phyloP scores from a whole-genome alignment of 2,329 filamentous ascomycete genomes.

The Paecilomyces sp. region DNA sequence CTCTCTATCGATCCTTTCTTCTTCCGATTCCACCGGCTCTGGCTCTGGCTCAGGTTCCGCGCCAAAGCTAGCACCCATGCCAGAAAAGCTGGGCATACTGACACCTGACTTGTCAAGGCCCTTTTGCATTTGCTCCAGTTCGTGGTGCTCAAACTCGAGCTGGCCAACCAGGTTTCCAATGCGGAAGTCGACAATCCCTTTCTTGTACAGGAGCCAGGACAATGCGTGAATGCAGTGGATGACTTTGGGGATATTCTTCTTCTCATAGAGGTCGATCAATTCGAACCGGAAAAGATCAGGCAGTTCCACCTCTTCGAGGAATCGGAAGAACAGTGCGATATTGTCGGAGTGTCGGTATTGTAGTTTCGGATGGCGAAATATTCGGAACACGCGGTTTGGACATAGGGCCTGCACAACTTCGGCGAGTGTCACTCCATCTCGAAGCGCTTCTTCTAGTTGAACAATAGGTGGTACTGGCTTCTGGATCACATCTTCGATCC shows the following conservation, averaged over 20 bases:
- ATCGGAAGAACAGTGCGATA: conserved; percentile 91
- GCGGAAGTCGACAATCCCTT: conserved; percentile 89
- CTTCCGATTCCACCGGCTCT: conserved; percentile 72
- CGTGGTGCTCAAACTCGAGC: conserved; percentile 94
- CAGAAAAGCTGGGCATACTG: conserved; percentile 95
- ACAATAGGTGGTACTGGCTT: conserved; percentile 85
- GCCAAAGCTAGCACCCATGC: conserved; percentile 93
- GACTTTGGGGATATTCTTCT: conserved; percentile 98
- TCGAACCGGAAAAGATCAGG: conserved; percentile 97
- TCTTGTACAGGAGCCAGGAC: conserved; percentile 93
- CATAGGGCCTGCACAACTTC: conserved; percentile 88
- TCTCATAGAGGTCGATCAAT: conserved; percentile 95
- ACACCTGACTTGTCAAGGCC: conserved; percentile 91
- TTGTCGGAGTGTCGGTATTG: conserved; percentile 98
- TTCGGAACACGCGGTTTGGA: conserved; percentile 66
- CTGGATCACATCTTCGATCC: conserved; percentile 90
- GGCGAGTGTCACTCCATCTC: conserved; percentile 88
- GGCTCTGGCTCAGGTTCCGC: conserved; percentile 68
- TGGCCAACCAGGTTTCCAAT: conserved; percentile 97
- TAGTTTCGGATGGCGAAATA: conserved; percentile 77
- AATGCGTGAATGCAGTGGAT: conserved; percentile 98
- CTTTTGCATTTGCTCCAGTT: conserved; percentile 93
- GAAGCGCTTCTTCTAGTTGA: conserved; percentile 82
- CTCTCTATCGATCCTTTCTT: conserved; percentile 78
- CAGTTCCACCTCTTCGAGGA: conserved; percentile 82